Conservation (phyloP, 108 stramenopile genomes). For the Fragilaria radians region DNA sequence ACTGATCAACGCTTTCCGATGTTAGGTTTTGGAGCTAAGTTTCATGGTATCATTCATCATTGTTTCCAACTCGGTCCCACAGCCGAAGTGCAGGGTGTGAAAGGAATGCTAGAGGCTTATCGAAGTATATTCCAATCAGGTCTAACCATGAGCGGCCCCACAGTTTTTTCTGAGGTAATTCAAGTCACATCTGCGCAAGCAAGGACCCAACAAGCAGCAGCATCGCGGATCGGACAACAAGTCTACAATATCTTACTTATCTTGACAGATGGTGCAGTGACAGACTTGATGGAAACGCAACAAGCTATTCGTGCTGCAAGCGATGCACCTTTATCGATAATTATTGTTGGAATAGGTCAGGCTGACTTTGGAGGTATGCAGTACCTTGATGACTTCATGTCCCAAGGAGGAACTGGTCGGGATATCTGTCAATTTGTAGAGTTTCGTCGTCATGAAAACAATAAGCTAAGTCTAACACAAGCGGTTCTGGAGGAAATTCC, state of each 20-base stretch:
- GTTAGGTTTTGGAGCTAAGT: slow-evolving; percentile 89
- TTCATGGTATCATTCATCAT: slow-evolving; percentile 61
- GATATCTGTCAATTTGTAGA: slow-evolving; percentile 86
- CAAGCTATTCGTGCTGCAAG: slow-evolving; percentile 37
- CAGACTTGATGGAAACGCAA: slow-evolving; percentile 69
- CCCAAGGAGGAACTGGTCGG: slow-evolving; percentile 19
- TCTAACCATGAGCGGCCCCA: slow-evolving; percentile 83
- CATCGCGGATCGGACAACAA: slow-evolving; percentile 20
- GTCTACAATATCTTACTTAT: slow-evolving; percentile 79
- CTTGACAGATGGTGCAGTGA: slow-evolving; percentile 87
- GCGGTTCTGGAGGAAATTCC: slow-evolving; percentile 81
- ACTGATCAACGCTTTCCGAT: slow-evolving; percentile 78
- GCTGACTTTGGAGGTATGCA: slow-evolving; percentile 82
- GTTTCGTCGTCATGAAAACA: slow-evolving; percentile 34
- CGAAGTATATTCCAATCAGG: slow-evolving; percentile 44
- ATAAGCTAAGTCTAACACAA: slow-evolving; percentile 41
- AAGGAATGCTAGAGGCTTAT: slow-evolving; percentile 70
- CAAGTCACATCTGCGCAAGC: slow-evolving; percentile 53
- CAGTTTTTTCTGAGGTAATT: slow-evolving; percentile 85
- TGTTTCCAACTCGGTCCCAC: slow-evolving; percentile 62
- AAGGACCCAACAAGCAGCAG: slow-evolving; percentile 26
- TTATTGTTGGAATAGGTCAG: slow-evolving; percentile 82
- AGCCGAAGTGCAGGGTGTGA: slow-evolving; percentile 54
- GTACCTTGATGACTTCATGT: slow-evolving; percentile 54
- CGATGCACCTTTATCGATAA: slow-evolving; percentile 68